Conservation (phyloP, 192 early-diverging fungal genomes). For the Umbelopsis sp. region DNA sequence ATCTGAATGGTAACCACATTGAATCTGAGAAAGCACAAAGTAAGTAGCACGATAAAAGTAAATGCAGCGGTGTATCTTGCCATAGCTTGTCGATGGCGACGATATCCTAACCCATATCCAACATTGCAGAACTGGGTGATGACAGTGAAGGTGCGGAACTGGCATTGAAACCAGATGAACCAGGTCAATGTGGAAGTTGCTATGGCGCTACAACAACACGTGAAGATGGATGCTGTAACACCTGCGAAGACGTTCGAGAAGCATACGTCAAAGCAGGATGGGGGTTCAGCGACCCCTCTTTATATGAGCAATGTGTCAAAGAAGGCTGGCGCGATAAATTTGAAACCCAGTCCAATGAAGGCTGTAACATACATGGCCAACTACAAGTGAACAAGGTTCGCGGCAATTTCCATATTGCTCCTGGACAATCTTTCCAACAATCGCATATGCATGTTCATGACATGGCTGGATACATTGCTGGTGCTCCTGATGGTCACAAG, state of each 20-base stretch:
- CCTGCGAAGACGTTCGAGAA: constrained; percentile 87
- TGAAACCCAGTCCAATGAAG: constrained; percentile 81
- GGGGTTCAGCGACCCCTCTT: constrained; percentile 74
- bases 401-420: constrained; percentile 93
- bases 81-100: neutral
- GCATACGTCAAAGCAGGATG: constrained; percentile 84
- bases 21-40: constrained; percentile 56
- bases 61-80: neutral
- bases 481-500: constrained; percentile 45
- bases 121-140: constrained; percentile 55
- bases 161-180: constrained; percentile 31
- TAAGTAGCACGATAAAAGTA: constrained; percentile 24
- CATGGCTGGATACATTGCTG: constrained; percentile 56
- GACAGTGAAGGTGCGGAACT: constrained; percentile 33
- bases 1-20: constrained; percentile 65
- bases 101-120: neutral
- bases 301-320: constrained; percentile 87
- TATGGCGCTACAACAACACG: constrained; percentile 72
- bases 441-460: constrained; percentile 79
- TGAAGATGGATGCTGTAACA: constrained; percentile 87
- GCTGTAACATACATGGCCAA: constrained; percentile 82
- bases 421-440: constrained; percentile 79
- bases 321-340: constrained; percentile 82
- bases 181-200: constrained; percentile 83
- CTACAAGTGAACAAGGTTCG: constrained; percentile 89